Conservation (phyloP, 163 green algal species). For the Scenedesmus sp. region DNA sequence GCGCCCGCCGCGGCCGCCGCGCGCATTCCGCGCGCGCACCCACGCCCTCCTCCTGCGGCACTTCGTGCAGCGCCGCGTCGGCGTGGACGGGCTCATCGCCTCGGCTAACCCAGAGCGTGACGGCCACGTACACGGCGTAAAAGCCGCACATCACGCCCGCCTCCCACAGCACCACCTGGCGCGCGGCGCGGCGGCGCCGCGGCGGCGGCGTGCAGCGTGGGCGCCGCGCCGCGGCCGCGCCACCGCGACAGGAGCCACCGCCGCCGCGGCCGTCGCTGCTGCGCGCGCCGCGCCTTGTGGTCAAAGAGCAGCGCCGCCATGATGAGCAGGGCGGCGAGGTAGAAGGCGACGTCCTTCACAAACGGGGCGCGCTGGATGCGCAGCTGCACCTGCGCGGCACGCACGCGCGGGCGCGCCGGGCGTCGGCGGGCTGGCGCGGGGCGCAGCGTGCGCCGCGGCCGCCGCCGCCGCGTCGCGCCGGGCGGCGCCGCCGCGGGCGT, state of each 20-base stretch:
- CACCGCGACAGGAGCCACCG: not conserved
- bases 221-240: not conserved
- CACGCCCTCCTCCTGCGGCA: constrained; percentile 47
- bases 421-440: too few relatives aligned
- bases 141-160: constrained; percentile 52
- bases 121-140: constrained; percentile 68
- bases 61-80: constrained; percentile 55
- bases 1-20: too few relatives aligned
- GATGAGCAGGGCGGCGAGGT: constrained; percentile 57
- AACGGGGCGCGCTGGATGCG: constrained; percentile 53
- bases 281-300: constrained; percentile 46
- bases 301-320: constrained; percentile 57
- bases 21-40: too few relatives aligned
- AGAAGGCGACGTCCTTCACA: constrained; percentile 79
- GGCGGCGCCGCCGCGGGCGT: too few relatives aligned
- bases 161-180: constrained; percentile 55
- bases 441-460: too few relatives aligned
- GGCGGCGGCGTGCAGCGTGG: too few relatives aligned
- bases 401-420: too few relatives aligned
- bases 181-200: too few relatives aligned
- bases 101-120: constrained; percentile 51
- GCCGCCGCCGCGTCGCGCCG: too few relatives aligned
- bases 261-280: not conserved
- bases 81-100: constrained; percentile 52
- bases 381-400: constrained; percentile 37